phyloP scores from a whole-genome alignment of 345 rosid species.

The Boechera stricta region DNA sequence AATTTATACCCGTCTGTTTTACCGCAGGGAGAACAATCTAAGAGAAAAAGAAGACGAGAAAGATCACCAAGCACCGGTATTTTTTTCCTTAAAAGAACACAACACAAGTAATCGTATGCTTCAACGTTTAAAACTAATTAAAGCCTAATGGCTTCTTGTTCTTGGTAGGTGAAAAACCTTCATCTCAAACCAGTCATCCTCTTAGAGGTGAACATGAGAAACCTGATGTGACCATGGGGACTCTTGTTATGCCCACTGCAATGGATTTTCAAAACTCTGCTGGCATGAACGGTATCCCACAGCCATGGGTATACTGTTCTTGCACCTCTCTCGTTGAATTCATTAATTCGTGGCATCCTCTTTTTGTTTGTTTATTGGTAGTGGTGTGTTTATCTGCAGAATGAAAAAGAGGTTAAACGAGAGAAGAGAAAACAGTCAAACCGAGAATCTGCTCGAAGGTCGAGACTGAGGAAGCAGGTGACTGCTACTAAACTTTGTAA shows the following conservation, averaged over 20 bases:
- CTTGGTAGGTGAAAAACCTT: conserved; percentile 45
- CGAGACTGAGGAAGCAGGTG: conserved; percentile 96
- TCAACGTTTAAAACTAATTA: not conserved
- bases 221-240: conserved; percentile 9
- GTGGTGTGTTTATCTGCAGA: conserved; percentile 48
- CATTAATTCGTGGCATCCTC: not conserved
- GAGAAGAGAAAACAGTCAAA: conserved; percentile 98
- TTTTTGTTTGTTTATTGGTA: conserved; percentile 12
- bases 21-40: conserved; percentile 61
- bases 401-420: conserved; percentile 81
- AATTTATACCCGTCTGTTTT: conserved; percentile 1
- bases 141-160: conserved; percentile 28
- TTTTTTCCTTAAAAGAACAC: conserved; percentile 19
- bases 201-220: conserved; percentile 34
- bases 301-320: conserved; percentile 59
- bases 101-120: not conserved
- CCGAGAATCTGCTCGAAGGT: conserved; percentile 95
- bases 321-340: not conserved
- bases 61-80: conserved; percentile 64
- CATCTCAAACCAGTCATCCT: conserved; percentile 29
- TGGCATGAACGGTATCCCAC: conserved; percentile 43
- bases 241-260: conserved; percentile 51
- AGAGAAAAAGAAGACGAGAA: conserved; percentile 69
- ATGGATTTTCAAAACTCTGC: conserved; percentile 36
- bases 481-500: conserved; percentile 7